A percentile compares a stretch with the other conserved stretches of the same genome.
Evolutionary conservation across 306 rosid genomes (phyloP).

Genomic region (Begonia loranthoides): DNA sequence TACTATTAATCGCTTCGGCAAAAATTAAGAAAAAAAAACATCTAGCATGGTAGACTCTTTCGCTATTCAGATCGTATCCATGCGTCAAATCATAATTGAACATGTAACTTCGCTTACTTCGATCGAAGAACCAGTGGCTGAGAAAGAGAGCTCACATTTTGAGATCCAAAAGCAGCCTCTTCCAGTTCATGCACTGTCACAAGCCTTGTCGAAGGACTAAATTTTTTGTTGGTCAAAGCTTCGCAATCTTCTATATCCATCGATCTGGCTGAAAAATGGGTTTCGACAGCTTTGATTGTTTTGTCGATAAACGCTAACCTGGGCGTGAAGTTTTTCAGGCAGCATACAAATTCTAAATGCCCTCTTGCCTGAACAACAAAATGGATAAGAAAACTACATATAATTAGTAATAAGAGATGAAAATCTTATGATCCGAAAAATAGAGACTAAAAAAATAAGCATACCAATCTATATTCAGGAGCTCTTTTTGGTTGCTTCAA

Average conservation of each 20-base stretch:
- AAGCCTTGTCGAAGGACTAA: conserved; percentile 44
- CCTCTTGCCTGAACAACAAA: conserved; percentile 44
- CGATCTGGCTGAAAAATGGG: conserved; percentile 28
- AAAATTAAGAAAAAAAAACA: too few species aligned
- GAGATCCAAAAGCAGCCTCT: conserved; percentile 21
- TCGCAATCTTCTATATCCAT: conserved; percentile 21
- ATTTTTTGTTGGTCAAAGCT: conserved; percentile 20
- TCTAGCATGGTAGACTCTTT: too few species aligned
- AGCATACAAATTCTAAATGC: conserved; percentile 62
- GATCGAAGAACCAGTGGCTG: too few species aligned
- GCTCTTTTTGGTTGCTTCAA: conserved; percentile 64
- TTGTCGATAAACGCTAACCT: conserved; percentile 49
- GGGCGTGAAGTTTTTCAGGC: conserved; percentile 64
- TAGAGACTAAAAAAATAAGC: conserved; percentile 2
- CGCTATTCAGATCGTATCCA: too few species aligned
- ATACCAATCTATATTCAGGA: conserved; percentile 70
- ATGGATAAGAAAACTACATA: neutral
- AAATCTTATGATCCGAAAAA: conserved; percentile 1
- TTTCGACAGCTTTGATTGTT: conserved; percentile 33
- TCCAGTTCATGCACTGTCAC: conserved; percentile 47
- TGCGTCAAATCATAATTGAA: too few species aligned
- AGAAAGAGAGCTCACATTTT: neutral
- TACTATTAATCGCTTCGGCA: too few species aligned
- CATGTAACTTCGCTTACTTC: too few species aligned
- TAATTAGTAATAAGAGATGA: neutral